Percentiles rank a stretch among this genome's conserved stretches.
These are phyloP conservation scores for Penicillium fimorum DNA, from an alignment of 495 filamentous ascomycete species.

Conservation along the genomic window DNA sequence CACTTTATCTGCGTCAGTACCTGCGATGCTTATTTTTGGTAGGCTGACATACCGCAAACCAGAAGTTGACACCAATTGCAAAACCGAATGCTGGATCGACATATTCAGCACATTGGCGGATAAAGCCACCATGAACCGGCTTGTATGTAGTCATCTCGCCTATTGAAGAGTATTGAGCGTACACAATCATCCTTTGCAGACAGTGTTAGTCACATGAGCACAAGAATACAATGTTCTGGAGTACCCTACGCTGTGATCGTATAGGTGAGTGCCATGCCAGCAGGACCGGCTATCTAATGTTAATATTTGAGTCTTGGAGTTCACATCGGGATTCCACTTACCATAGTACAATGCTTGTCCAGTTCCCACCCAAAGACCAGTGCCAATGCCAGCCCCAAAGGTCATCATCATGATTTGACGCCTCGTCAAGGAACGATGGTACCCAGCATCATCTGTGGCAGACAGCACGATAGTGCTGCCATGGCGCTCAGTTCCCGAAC, in stretches of 20 bases:
- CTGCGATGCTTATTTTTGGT: neutral
- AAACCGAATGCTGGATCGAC: conserved; percentile 33
- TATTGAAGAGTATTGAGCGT: conserved; percentile 28
- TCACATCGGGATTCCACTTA: neutral
- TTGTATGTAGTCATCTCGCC: conserved; percentile 36
- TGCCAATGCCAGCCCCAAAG: conserved; percentile 33
- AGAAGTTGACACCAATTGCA: conserved; percentile 34
- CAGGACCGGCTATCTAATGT: conserved; percentile 26
- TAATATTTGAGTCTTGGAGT: neutral
- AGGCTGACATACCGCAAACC: conserved; percentile 25
- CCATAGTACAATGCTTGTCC: conserved; percentile 29
- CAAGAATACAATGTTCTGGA: neutral
- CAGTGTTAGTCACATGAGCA: neutral
- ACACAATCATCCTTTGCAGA: conserved; percentile 26
- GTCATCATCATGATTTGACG: conserved; percentile 38
- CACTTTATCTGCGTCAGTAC: conserved; percentile 16
- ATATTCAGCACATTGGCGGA: conserved; percentile 31
- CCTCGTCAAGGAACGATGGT: conserved; percentile 29
- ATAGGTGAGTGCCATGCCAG: conserved; percentile 27
- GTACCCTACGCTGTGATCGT: conserved; percentile 28
- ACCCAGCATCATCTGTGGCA: conserved; percentile 20
- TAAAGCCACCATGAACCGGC: conserved; percentile 33
- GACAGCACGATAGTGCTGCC: conserved; percentile 14
- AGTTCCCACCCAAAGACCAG: conserved; percentile 29
- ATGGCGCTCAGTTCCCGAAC: conserved; percentile 18